These are phyloP conservation scores for Pisolithus tinctorius DNA, from an alignment of 768 basidiomycete genomes.

Conservation along the genomic window DNA sequence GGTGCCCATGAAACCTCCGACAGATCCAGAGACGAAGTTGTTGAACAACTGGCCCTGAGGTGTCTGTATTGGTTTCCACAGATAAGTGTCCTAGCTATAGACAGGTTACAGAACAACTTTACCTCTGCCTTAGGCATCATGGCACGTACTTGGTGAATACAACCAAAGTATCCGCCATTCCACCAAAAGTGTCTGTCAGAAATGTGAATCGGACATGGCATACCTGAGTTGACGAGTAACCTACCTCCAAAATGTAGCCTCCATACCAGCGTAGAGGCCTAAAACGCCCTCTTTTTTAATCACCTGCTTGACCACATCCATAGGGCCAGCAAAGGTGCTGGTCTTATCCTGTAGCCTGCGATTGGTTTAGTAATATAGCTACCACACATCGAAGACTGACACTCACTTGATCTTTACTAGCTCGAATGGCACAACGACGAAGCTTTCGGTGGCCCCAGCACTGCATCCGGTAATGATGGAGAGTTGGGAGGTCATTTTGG, in stretches of 20 bases:
- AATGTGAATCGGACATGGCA: background rate
- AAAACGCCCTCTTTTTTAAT: slow-evolving; percentile 72
- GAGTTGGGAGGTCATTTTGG: slow-evolving; percentile 84
- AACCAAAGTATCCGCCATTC: slow-evolving; percentile 96
- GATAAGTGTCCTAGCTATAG: background rate
- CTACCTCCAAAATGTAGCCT: slow-evolving; percentile 95
- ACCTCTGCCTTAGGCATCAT: slow-evolving; percentile 85
- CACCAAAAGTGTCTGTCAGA: slow-evolving; percentile 70
- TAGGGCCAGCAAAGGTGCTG: slow-evolving; percentile 84
- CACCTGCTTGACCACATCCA: slow-evolving; percentile 83
- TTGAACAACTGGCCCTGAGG: slow-evolving; percentile 70
- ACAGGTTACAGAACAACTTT: slow-evolving; percentile 12
- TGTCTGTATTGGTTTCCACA: slow-evolving; percentile 34
- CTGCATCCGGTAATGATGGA: slow-evolving; percentile 87
- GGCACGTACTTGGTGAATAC: slow-evolving; percentile 78
- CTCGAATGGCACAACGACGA: slow-evolving; percentile 96
- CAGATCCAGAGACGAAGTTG: slow-evolving; percentile 85
- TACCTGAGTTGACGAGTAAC: background rate
- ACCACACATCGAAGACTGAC: background rate
- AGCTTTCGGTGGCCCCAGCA: slow-evolving; percentile 93
- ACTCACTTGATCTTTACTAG: slow-evolving; percentile 78
- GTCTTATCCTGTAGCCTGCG: slow-evolving; percentile 84
- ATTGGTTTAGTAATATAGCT: background rate
- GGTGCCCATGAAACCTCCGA: slow-evolving; percentile 90
- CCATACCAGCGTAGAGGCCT: slow-evolving; percentile 92